phyloP scores from a whole-genome alignment of 2,329 filamentous ascomycete species.

The Aspergillus chevalieri region DNA sequence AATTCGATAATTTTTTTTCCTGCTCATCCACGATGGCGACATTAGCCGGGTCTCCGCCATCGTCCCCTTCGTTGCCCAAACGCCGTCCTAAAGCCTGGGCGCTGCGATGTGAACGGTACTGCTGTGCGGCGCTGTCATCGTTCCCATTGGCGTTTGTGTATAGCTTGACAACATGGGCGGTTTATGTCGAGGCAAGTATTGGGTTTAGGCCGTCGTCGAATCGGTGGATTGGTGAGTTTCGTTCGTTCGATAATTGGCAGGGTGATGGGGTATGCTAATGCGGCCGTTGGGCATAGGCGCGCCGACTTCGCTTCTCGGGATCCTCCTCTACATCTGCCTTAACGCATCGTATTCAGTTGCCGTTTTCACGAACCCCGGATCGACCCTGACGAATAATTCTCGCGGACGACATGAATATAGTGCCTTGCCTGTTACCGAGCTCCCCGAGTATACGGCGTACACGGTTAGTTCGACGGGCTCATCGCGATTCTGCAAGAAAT shows the following conservation, averaged over 20 bases:
- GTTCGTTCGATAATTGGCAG: neutral
- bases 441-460: slow-evolving; percentile 62
- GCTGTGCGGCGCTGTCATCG: slow-evolving; percentile 71
- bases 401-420: slow-evolving; percentile 54
- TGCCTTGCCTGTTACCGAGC: slow-evolving; percentile 68
- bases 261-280: neutral
- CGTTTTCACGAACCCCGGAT: slow-evolving; percentile 86
- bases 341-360: slow-evolving; percentile 88
- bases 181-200: slow-evolving; percentile 77
- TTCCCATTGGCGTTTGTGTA: slow-evolving; percentile 90
- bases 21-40: slow-evolving; percentile 28
- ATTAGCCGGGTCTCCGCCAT: slow-evolving; percentile 32
- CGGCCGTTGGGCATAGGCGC: slow-evolving; percentile 19
- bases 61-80: slow-evolving; percentile 36
- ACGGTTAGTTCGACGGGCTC: slow-evolving; percentile 90
- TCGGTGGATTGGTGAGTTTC: slow-evolving; percentile 36
- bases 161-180: slow-evolving; percentile 82
- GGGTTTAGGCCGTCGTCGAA: slow-evolving; percentile 52
- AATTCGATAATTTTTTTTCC: too few relatives aligned
- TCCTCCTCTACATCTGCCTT: slow-evolving; percentile 68
- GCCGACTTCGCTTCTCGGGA: slow-evolving; percentile 55
- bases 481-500: slow-evolving; percentile 93
- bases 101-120: slow-evolving; percentile 65
- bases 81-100: slow-evolving; percentile 39
- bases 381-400: slow-evolving; percentile 40